A percentile compares a stretch with the other conserved stretches of the same genome.
Conservation (phyloP, 306 rosid genomes). For the Cyamopsis tetragonoloba region DNA sequence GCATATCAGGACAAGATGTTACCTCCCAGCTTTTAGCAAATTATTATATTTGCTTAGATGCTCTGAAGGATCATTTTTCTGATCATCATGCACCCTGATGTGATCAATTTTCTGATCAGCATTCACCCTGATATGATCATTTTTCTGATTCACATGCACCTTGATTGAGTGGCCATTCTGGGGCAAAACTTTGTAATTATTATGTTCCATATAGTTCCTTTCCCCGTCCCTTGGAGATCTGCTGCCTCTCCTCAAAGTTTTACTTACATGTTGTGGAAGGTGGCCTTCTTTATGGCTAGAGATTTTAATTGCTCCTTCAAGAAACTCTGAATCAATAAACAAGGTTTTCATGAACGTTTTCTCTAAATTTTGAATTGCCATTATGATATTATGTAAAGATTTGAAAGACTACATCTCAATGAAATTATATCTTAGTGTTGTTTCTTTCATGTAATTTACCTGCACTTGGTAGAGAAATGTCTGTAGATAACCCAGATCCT, state of each 20-base stretch:
- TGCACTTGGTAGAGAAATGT: conserved; percentile 35
- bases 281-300: conserved; percentile 37
- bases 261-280: conserved; percentile 30
- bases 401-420: conserved; percentile 6
- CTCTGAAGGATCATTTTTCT: conserved; percentile 40
- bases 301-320: conserved; percentile 35
- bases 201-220: conserved; percentile 30
- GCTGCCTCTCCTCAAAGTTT: conserved; percentile 37
- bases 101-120: conserved; percentile 28
- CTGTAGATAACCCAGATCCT: conserved; percentile 32
- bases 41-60: conserved; percentile 54
- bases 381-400: conserved; percentile 1
- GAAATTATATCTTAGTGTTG: conserved; percentile 20
- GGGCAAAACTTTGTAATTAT: conserved; percentile 28
- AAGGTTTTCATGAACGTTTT: conserved; percentile 23
- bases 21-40: conserved; percentile 73
- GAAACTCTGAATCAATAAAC: conserved; percentile 54
- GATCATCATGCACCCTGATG: conserved; percentile 36
- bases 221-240: conserved; percentile 42
- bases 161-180: conserved; percentile 39
- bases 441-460: conserved; percentile 46
- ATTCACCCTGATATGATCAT: conserved; percentile 29
- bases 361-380: conserved; percentile 16
- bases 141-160: conserved; percentile 35
- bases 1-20: conserved; percentile 14